Evolutionary conservation across 345 rosid genomes (phyloP).

Genomic region (Gossypium australe): DNA sequence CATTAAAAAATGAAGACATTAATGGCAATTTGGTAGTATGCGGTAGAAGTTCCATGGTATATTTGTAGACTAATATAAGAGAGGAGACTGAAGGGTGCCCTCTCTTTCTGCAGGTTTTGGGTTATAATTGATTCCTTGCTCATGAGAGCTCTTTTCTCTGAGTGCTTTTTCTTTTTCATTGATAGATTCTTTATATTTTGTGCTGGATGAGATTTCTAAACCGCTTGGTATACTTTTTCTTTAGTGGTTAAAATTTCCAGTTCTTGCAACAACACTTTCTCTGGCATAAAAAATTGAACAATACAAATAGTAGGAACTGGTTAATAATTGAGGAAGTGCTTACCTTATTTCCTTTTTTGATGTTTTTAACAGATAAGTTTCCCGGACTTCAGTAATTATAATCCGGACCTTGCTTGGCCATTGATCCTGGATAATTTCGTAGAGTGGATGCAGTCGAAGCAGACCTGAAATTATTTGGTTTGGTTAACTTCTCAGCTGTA

Average conservation of each 20-base stretch:
- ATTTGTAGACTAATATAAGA: not conserved
- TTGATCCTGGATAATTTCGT: conserved; percentile 96
- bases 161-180: not conserved
- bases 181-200: not conserved
- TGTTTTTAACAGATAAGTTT: conserved; percentile 67
- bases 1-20: not conserved
- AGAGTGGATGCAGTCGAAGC: conserved; percentile 87
- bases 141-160: not conserved
- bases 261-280: not conserved
- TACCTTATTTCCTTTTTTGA: not conserved
- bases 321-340: not conserved
- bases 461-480: conserved; percentile 32
- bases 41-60: not conserved
- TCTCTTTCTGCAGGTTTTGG: not conserved
- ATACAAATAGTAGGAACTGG: not conserved
- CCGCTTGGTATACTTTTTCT: not conserved
- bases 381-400: conserved; percentile 70
- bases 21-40: not conserved
- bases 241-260: not conserved
- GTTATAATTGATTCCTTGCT: not conserved
- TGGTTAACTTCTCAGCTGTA: conserved; percentile 39
- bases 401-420: conserved; percentile 97
- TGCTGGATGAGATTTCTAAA: not conserved
- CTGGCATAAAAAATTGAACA: not conserved
- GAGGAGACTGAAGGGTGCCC: not conserved